Conservation (phyloP, 164 flowering plant species). For the Brasenia schreberi region DNA sequence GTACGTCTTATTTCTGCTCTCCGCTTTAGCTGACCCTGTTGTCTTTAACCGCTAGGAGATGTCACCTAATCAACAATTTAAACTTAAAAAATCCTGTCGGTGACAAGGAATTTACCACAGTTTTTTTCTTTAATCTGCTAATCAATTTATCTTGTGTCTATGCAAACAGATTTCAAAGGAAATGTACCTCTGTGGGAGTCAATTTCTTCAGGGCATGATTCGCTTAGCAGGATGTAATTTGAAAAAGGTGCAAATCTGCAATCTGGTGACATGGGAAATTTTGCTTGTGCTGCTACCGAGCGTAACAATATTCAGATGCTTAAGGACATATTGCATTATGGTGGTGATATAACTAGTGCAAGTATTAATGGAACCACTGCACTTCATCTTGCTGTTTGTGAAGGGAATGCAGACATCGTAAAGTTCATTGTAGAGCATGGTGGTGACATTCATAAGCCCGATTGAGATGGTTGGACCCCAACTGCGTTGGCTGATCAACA, state of each 20-base stretch:
- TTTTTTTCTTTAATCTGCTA: not conserved
- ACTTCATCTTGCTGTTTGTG: conserved; percentile 71
- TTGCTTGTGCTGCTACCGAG: conserved; percentile 66
- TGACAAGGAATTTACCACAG: too few relatives aligned
- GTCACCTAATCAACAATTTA: too few relatives aligned
- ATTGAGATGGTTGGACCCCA: conserved; percentile 67
- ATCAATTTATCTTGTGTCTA: not conserved
- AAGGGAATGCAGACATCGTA: conserved; percentile 53
- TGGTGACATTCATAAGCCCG: conserved; percentile 46
- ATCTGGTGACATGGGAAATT: conserved; percentile 49
- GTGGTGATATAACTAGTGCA: conserved; percentile 38
- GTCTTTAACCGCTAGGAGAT: not conserved
- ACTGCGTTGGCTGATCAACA: conserved; percentile 76
- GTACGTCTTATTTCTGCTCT: too few relatives aligned
- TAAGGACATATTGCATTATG: conserved; percentile 27
- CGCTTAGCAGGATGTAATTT: conserved; percentile 26
- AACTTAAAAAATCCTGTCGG: not conserved
- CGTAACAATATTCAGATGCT: conserved; percentile 47
- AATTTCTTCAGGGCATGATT: conserved; percentile 37
- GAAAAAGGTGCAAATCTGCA: conserved; percentile 44
- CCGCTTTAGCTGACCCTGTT: too few relatives aligned
- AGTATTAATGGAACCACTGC: conserved; percentile 41
- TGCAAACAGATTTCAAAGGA: conserved; percentile 56
- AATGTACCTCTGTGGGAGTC: conserved; percentile 83
- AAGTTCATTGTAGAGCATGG: conserved; percentile 46